Evolutionary conservation across 1,139 yeast species (phyloP), one percentile per base, ranked within the genome.

Genomic region (Protomyces pachydermus): DNA sequence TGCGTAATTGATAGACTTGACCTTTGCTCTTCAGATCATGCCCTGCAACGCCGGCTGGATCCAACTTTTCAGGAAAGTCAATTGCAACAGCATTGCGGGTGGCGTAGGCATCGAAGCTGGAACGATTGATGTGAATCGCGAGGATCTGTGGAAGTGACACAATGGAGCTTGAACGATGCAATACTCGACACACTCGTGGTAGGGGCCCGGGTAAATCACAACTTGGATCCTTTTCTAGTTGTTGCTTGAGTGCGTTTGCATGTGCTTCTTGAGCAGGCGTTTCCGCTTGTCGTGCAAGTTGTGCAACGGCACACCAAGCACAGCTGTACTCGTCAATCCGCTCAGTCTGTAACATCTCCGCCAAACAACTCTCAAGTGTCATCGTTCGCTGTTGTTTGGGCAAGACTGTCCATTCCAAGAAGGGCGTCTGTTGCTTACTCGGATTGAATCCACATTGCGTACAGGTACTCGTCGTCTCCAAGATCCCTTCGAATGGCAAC

Each of bases 111-210:
- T 55, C 62, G 20, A 52, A 58, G 12, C 52, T 42, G 2, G 62
- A 58, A 16, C 62, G 56, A 23, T 58, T 58, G 56, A 58, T 52
- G 56, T 58, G 62, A 14, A 58, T 37, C 5, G 54, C 54, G 14
- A 58, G 52, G 20, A 58, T 58, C 9, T 12, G 6, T 14, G 62
- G 62, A 23, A 58, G 52, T 8, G 32, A n/a, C 34, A 38, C 10
- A 23, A 58, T 32, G 8, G 18, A 10, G 18, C 23, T 52, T 18
- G 25, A 39, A 16, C 62, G 56, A 14, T 52, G 18, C 45, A 58
- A 25, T 12, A 34, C 42, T 18, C 42, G 51, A 14, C 25, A 48
- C 12, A 50, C 42, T n/a, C 45, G 32, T 10, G 56, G 56, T 8
- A 52, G 42, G 35, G 51, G 39, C 14, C n/a, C 51, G 4, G 62